These are phyloP conservation scores for Scheffersomyces stipitis DNA, from an alignment of 805 yeast species.

Conservation along the genomic window DNA sequence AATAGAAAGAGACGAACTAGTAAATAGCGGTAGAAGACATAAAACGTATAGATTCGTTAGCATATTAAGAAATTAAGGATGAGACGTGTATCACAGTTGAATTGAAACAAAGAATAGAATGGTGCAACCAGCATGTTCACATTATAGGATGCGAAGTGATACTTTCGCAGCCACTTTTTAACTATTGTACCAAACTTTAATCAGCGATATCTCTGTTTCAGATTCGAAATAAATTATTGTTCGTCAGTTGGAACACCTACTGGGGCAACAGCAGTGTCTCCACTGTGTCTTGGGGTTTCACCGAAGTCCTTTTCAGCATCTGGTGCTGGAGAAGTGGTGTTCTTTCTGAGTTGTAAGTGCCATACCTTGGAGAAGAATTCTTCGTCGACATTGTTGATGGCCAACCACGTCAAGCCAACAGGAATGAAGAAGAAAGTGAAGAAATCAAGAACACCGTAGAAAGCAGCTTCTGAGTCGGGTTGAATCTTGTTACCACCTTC, in stretches of 20 bases:
- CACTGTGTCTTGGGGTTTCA: slow-evolving; percentile 42
- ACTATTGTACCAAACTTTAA: too few species aligned
- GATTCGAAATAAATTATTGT: too few species aligned
- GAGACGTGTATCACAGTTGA: too few species aligned
- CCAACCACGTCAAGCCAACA: slow-evolving; percentile 29
- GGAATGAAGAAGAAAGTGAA: slow-evolving; percentile 45
- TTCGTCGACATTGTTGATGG: slow-evolving; percentile 25
- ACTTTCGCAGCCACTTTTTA: too few species aligned
- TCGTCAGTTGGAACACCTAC: slow-evolving; percentile 7
- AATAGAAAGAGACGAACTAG: too few species aligned
- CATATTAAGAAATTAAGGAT: too few species aligned
- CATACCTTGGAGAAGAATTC: slow-evolving; percentile 21
- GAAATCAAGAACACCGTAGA: slow-evolving; percentile 59
- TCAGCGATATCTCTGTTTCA: too few species aligned
- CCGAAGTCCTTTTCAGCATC: slow-evolving; percentile 20
- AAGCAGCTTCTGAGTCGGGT: slow-evolving; percentile 58
- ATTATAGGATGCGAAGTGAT: too few species aligned
- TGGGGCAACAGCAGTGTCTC: slow-evolving; percentile 42
- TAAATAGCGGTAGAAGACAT: too few species aligned
- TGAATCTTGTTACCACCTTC: slow-evolving; percentile 65
- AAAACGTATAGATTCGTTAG: too few species aligned
- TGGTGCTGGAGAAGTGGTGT: slow-evolving; percentile 4
- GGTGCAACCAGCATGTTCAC: too few species aligned
- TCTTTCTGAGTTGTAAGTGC: slow-evolving; percentile 8
- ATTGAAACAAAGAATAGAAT: too few species aligned